phyloP scores from a whole-genome alignment of 2,329 filamentous ascomycete species.

The Cryphonectria naterciae region DNA sequence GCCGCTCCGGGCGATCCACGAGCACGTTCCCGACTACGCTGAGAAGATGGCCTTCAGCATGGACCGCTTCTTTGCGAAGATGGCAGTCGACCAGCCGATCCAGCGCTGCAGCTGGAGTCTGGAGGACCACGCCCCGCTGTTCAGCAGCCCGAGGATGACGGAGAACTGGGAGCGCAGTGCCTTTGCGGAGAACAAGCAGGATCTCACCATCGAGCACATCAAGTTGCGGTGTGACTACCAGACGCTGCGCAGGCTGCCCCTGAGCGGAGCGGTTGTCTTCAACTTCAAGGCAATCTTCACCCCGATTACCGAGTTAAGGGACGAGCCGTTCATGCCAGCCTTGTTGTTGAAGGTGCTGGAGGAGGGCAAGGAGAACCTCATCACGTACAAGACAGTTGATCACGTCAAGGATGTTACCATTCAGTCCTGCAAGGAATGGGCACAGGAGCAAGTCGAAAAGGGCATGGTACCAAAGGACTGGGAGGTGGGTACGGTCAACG shows the following conservation, averaged over 20 bases:
- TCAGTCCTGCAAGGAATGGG: conserved; percentile 66
- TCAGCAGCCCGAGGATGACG: conserved; percentile 68
- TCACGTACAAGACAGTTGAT: conserved; percentile 79
- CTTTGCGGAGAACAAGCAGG: conserved; percentile 52
- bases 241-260: conserved; percentile 76
- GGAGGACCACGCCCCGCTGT: conserved; percentile 75
- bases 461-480: conserved; percentile 52
- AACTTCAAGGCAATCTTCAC: conserved; percentile 91
- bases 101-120: conserved; percentile 86
- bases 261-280: conserved; percentile 77
- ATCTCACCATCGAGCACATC: conserved; percentile 61
- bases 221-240: conserved; percentile 86
- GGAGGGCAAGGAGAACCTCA: conserved; percentile 52
- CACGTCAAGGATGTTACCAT: conserved; percentile 75
- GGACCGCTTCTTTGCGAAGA: conserved; percentile 84
- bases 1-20: conserved; percentile 72
- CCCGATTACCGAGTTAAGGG: conserved; percentile 67
- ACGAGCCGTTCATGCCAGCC: conserved; percentile 74
- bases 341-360: conserved; percentile 70
- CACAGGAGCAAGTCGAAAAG: conserved; percentile 64
- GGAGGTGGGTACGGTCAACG: conserved; percentile 70
- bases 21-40: conserved; percentile 78
- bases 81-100: conserved; percentile 74
- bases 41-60: conserved; percentile 88
- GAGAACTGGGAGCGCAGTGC: conserved; percentile 64